Conservation (phyloP, 768 basidiomycete genomes). For the Boletus vermiculosoides region DNA sequence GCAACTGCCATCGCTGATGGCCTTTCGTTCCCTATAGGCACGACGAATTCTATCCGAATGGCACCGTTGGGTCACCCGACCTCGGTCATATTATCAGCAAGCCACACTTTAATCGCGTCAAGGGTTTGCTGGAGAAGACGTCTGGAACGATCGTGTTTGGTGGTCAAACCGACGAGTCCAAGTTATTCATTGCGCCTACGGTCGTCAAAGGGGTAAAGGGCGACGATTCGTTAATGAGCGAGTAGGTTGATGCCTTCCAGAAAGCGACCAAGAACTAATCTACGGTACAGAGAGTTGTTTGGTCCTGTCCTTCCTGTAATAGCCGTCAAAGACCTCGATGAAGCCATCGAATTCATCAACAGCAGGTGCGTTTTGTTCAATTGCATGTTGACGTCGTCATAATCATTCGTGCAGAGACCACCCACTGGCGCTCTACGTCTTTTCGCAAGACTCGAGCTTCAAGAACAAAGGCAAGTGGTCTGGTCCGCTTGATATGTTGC, state of each 20-base stretch:
- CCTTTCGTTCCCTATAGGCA: conserved; percentile 10
- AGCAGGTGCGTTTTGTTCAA: conserved; percentile 39
- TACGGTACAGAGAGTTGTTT: conserved; percentile 65
- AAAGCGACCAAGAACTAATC: not conserved
- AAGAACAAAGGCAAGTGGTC: conserved; percentile 57
- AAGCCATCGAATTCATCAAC: conserved; percentile 69
- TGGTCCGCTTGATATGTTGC: not conserved
- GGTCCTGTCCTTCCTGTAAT: conserved; percentile 80
- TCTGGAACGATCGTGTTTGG: conserved; percentile 66
- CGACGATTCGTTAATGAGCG: conserved; percentile 74
- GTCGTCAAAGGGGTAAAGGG: conserved; percentile 59
- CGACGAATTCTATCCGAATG: conserved; percentile 41
- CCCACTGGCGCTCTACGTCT: conserved; percentile 77
- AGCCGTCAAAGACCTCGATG: conserved; percentile 66
- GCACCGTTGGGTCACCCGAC: conserved; percentile 42
- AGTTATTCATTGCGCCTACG: conserved; percentile 68
- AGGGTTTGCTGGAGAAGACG: conserved; percentile 60
- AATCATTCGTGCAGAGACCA: conserved; percentile 49
- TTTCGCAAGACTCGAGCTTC: conserved; percentile 55
- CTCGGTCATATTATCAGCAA: conserved; percentile 52
- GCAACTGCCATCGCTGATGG: not conserved
- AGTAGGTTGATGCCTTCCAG: conserved; percentile 43
- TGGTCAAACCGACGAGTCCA: conserved; percentile 56
- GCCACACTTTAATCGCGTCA: conserved; percentile 58
- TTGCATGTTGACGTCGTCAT: not conserved